Conservation (phyloP, 352 stramenopile species). For the Pythium sp. region DNA sequence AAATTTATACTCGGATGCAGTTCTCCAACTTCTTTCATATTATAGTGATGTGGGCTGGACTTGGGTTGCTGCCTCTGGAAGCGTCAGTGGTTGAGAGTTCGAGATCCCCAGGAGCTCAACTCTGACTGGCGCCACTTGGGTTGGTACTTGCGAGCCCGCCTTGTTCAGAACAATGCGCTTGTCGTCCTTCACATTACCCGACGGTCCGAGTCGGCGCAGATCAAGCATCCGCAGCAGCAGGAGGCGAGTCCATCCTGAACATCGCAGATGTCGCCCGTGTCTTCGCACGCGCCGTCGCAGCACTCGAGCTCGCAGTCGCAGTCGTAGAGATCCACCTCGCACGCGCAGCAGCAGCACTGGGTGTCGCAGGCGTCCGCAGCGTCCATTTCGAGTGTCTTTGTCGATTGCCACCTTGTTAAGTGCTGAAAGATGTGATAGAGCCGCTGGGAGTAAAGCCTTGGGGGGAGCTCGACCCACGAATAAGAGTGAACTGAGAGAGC, state of each 20-base stretch:
- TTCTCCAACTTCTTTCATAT: neutral
- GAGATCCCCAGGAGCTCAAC: conserved; percentile 1
- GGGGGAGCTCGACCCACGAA: no score
- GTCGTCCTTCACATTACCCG: neutral
- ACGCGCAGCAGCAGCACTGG: conserved; percentile 10
- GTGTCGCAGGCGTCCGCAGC: neutral
- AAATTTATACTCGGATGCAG: neutral
- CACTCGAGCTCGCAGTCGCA: conserved; percentile 13
- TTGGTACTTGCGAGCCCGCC: neutral
- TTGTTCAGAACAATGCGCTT: neutral
- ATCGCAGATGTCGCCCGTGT: neutral
- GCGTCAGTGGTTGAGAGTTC: neutral
- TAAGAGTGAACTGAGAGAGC: no score
- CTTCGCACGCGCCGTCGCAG: conserved; percentile 7
- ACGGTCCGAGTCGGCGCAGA: neutral
- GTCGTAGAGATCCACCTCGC: conserved; percentile 7
- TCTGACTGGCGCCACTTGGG: neutral
- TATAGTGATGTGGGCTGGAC: conserved; percentile 1
- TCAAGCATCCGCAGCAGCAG: conserved; percentile 4
- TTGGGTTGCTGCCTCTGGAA: neutral
- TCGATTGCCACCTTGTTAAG: no score
- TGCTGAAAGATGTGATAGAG: no score
- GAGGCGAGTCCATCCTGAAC: neutral
- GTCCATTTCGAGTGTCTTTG: conserved; percentile 2
- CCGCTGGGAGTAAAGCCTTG: no score